Evolutionary conservation across 2,329 filamentous ascomycete species (phyloP).

Genomic region (Alternaria brassicicola): DNA sequence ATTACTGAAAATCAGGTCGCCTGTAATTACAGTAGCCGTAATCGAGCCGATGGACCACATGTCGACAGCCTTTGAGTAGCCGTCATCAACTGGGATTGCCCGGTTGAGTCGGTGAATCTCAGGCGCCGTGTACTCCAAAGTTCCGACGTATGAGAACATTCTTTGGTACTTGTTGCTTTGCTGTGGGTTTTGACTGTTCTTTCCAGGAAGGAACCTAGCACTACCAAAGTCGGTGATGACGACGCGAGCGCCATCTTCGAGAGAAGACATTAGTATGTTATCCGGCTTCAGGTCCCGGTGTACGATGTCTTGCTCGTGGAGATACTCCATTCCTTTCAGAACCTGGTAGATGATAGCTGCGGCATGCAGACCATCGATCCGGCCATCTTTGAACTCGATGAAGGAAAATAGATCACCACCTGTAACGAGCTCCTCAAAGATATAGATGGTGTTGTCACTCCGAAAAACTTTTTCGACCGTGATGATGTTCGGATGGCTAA

Average conservation of each 20-base stretch:
- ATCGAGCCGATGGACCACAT: constrained; percentile 68
- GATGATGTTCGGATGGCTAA: constrained; percentile 67
- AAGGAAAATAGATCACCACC: constrained; percentile 68
- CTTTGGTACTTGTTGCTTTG: constrained; percentile 34
- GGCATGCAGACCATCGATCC: constrained; percentile 58
- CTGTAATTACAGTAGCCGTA: constrained; percentile 58
- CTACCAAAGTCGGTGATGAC: constrained; percentile 68
- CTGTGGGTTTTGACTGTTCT: constrained; percentile 1
- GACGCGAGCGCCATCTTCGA: constrained; percentile 57
- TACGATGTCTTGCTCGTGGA: constrained; percentile 62
- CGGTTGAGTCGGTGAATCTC: constrained; percentile 47
- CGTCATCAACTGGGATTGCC: constrained; percentile 35
- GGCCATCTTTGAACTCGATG: constrained; percentile 56
- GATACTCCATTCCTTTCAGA: constrained; percentile 62
- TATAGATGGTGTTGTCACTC: constrained; percentile 61
- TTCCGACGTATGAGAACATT: constrained; percentile 63
- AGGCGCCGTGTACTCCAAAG: constrained; percentile 63
- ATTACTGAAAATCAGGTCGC: constrained; percentile 55
- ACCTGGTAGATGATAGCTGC: constrained; percentile 63
- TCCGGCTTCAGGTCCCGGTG: constrained; percentile 70
- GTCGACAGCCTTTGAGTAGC: constrained; percentile 65
- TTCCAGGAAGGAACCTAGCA: constrained; percentile 51
- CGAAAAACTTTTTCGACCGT: constrained; percentile 62
- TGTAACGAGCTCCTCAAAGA: constrained; percentile 66
- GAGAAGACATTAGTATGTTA: constrained; percentile 65